phyloP scores from a whole-genome alignment of 2,329 filamentous ascomycete species.

The Ascochyta clinopodiicola region DNA sequence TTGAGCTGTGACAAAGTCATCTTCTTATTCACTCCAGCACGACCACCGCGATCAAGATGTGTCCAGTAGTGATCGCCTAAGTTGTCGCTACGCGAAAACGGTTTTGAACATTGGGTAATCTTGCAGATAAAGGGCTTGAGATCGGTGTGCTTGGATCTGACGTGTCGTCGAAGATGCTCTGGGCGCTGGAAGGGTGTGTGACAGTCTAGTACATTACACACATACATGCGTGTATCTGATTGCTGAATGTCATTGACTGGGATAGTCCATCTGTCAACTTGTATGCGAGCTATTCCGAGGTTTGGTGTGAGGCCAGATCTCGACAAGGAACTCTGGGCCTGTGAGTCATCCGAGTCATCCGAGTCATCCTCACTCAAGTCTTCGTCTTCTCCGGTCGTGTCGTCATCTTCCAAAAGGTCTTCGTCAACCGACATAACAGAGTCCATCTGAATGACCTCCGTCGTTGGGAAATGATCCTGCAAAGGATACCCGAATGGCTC shows the following conservation, averaged over 20 bases:
- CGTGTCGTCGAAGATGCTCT: constrained; percentile 34
- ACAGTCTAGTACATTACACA: constrained; percentile 16
- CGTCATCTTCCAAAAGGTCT: not conserved
- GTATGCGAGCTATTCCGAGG: constrained; percentile 13
- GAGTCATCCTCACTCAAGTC: constrained; percentile 7
- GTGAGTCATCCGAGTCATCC: constrained; percentile 1
- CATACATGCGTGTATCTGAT: constrained; percentile 15
- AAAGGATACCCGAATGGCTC: not conserved
- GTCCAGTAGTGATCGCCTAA: constrained; percentile 35
- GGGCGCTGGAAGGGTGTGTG: constrained; percentile 21
- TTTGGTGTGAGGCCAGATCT: not conserved
- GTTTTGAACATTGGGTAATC: constrained; percentile 18
- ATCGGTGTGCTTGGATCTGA: constrained; percentile 24
- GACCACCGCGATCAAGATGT: constrained; percentile 27
- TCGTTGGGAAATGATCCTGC: not conserved
- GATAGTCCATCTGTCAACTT: constrained; percentile 22
- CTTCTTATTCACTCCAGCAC: constrained; percentile 27
- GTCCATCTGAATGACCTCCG: not conserved
- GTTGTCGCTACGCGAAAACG: constrained; percentile 34
- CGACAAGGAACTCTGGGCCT: not conserved
- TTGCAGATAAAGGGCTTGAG: constrained; percentile 16
- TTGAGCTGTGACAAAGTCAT: constrained; percentile 23
- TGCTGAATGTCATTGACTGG: constrained; percentile 1
- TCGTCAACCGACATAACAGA: too few relatives aligned
- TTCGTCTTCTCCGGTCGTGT: constrained; percentile 1